phyloP scores from a whole-genome alignment of 2,329 filamentous ascomycete genomes.

The Clonostachys byssicola region DNA sequence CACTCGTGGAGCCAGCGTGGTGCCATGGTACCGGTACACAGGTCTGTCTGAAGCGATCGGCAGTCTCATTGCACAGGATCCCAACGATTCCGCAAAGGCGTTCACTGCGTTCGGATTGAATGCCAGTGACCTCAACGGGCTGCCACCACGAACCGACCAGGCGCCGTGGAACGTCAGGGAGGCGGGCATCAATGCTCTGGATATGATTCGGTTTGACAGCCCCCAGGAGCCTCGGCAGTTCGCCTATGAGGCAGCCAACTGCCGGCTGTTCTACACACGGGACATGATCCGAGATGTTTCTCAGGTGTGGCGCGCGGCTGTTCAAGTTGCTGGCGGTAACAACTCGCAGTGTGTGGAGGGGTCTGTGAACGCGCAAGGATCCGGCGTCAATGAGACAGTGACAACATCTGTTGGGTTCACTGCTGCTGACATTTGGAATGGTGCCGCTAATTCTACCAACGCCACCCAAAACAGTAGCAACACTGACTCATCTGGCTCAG shows the following conservation, averaged over 20 bases:
- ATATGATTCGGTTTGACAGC: neutral
- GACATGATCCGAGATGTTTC: neutral
- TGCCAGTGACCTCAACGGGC: neutral
- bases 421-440: neutral
- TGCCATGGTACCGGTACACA: too few relatives aligned
- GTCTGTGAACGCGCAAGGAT: neutral
- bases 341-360: neutral
- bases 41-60: too few relatives aligned
- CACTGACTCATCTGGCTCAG: too few relatives aligned
- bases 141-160: neutral
- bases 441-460: neutral
- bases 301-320: neutral
- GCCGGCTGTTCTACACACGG: slow-evolving; percentile 1
- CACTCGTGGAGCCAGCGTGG: neutral
- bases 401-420: neutral
- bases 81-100: neutral
- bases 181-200: neutral
- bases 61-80: too few relatives aligned
- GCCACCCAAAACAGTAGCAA: neutral
- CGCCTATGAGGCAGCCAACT: slow-evolving; percentile 1
- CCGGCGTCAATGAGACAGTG: neutral
- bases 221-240: neutral
- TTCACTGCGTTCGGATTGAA: neutral
- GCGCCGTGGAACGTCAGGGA: neutral
- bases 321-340: neutral